These are phyloP conservation scores for Penicillium soppii DNA, from an alignment of 495 filamentous ascomycete species.

Conservation along the genomic window DNA sequence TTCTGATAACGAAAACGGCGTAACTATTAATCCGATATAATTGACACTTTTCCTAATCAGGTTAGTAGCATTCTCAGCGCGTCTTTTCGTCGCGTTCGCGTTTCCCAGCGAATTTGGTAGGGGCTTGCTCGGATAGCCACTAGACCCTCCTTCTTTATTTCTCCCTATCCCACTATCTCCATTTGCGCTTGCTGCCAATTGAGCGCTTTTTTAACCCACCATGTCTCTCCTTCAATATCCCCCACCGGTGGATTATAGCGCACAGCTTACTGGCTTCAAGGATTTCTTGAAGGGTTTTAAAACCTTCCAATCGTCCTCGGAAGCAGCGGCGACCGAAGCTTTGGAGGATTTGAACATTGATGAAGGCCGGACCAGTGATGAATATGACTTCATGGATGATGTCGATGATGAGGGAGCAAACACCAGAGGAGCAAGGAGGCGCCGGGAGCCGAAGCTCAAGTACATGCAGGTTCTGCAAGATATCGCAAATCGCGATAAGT, in stretches of 20 bases:
- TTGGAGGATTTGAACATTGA: constrained; percentile 83
- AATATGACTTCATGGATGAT: constrained; percentile 94
- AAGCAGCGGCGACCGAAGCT: constrained; percentile 69
- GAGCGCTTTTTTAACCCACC: constrained; percentile 22
- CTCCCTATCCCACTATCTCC: constrained; percentile 23
- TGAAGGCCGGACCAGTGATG: constrained; percentile 84
- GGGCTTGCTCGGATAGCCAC: constrained; percentile 8
- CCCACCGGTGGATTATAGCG: constrained; percentile 78
- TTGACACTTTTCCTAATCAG: constrained; percentile 10
- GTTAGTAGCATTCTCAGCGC: constrained; percentile 16
- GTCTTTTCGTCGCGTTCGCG: constrained; percentile 30
- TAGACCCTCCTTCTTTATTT: constrained; percentile 13
- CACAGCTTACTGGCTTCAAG: constrained; percentile 83
- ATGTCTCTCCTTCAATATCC: constrained; percentile 81
- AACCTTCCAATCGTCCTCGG: constrained; percentile 65
- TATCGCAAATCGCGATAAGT: constrained; percentile 71
- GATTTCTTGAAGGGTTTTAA: constrained; percentile 89
- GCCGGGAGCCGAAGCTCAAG: constrained; percentile 67
- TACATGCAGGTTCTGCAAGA: constrained; percentile 90
- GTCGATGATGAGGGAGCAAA: constrained; percentile 55
- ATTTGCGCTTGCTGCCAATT: constrained; percentile 24
- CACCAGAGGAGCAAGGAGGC: constrained; percentile 40
- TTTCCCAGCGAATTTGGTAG: constrained; percentile 12
- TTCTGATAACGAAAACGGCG: constrained; percentile 27
- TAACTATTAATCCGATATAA: constrained; percentile 34